Evolutionary conservation across 2,329 filamentous ascomycete species (phyloP).

Genomic region (Trematosphaeria pertusa): DNA sequence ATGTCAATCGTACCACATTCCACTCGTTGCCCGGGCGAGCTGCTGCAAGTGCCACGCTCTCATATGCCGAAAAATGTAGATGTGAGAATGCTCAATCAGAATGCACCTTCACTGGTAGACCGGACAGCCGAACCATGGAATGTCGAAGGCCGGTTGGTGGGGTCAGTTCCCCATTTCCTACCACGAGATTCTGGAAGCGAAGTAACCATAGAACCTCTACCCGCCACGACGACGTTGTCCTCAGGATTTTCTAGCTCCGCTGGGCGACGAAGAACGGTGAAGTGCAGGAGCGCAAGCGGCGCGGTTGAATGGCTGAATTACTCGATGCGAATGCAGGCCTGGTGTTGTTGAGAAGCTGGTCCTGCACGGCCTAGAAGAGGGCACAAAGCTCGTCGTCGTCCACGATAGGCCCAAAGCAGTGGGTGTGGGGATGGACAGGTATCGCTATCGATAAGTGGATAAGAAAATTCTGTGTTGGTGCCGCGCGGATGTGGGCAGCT

Average conservation of each 20-base stretch:
- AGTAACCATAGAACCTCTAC: not conserved
- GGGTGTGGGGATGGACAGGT: constrained; percentile 36
- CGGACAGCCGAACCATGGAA: not conserved
- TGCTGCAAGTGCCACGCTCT: too few species aligned
- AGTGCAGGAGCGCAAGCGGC: constrained; percentile 22
- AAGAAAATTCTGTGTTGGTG: constrained; percentile 33
- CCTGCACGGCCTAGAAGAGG: constrained; percentile 16
- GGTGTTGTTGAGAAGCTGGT: constrained; percentile 30
- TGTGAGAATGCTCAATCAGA: not conserved
- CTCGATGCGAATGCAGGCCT: constrained; percentile 16
- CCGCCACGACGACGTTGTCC: not conserved
- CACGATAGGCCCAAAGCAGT: constrained; percentile 23
- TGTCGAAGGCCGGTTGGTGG: not conserved
- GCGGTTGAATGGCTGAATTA: constrained; percentile 7
- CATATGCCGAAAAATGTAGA: not conserved
- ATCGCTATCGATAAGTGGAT: constrained; percentile 48
- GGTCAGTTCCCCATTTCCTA: not conserved
- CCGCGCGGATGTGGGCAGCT: constrained; percentile 27
- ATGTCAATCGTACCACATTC: not conserved
- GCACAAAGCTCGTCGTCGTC: constrained; percentile 10
- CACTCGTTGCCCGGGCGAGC: not conserved
- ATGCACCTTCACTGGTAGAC: not conserved
- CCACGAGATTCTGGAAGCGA: not conserved
- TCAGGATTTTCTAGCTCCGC: not conserved
- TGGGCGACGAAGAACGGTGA: too few species aligned